Percentiles rank a stretch among this genome's conserved stretches.
phyloP scores from a whole-genome alignment of 2,329 filamentous ascomycete genomes.

The Colletotrichum australisinense region DNA sequence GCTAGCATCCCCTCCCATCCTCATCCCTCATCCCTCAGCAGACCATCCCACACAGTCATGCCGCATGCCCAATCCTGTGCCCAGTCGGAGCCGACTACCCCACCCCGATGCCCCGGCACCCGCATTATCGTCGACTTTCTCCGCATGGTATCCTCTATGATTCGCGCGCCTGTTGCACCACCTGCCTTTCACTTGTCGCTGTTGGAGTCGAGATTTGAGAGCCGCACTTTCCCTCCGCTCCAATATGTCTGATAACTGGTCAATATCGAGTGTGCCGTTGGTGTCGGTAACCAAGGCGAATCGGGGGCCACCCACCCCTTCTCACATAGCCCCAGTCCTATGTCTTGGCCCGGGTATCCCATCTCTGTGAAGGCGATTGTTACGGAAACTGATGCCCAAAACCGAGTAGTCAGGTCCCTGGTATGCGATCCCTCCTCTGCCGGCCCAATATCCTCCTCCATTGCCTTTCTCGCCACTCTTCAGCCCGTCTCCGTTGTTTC shows the following conservation, averaged over 20 bases:
- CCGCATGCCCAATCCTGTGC: not conserved
- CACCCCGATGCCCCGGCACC: slow-evolving; percentile 20
- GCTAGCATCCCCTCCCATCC: not conserved
- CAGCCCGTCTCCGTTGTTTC: slow-evolving; percentile 9
- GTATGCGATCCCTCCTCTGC: slow-evolving; percentile 17
- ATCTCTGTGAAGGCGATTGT: slow-evolving; percentile 2
- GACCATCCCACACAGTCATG: not conserved
- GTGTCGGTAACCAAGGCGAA: not conserved
- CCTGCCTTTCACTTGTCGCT: not conserved
- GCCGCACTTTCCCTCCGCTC: slow-evolving; percentile 10
- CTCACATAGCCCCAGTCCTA: not conserved
- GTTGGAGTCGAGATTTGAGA: slow-evolving; percentile 1
- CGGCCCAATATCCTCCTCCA: slow-evolving; percentile 17
- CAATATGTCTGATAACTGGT: not conserved
- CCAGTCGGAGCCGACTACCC: slow-evolving; percentile 20
- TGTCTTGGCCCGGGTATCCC: not conserved
- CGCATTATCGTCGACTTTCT: slow-evolving; percentile 24
- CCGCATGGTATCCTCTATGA: slow-evolving; percentile 25
- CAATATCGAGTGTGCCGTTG: not conserved
- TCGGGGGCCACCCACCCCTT: slow-evolving; percentile 6
- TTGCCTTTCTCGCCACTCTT: slow-evolving; percentile 27
- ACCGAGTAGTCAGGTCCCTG: slow-evolving; percentile 8
- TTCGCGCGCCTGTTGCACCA: slow-evolving; percentile 31
- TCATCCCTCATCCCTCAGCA: not conserved
- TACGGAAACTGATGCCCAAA: slow-evolving; percentile 16